Base-by-base conservation (phyloP, 2,329 filamentous ascomycete genomes). In the Ophioceras dolichostomum region DNA sequence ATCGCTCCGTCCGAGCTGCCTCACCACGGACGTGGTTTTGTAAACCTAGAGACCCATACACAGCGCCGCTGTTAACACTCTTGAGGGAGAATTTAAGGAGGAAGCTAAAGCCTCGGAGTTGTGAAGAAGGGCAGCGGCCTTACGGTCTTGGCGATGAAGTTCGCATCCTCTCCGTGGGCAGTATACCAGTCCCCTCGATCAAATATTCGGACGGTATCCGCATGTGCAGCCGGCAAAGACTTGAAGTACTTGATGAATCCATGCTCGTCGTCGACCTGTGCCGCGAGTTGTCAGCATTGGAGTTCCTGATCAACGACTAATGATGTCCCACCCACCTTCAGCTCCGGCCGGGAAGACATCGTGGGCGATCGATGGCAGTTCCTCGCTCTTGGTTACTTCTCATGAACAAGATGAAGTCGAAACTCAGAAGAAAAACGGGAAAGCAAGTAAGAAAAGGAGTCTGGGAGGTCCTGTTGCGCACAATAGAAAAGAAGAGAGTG, bases 211-310 rank as follows among this genome's bases (percentile, higher is more conserved):
- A 98, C 71, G 0, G 85, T 88, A 38, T 83, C 81, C 28, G 77
- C 71, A 48, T 77, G 75, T 37, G 77, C 76, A 12, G 66, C 51
- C 5, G 86, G 77, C 3, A 98, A 70, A n/a, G 79, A 81, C 49
- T 89, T 89, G 68, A 93, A 98, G 64, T 87, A 94, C 49, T 81
- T 85, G 63, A 96, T 95, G 68, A 98, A 98, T 47, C 89, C 87
- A 53, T 81, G 79, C 66, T 98, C 91, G 55, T 98, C 91, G 53
- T 98, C 93, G 55, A 96, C 85, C 83, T 88, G 36, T 34, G 4
- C 5, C n/a, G n/a, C n/a, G n/a, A n/a, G n/a, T n/a, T n/a, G n/a
- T n/a, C n/a, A n/a, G n/a, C n/a, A n/a, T n/a, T n/a, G n/a, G n/a
- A n/a, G n/a, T n/a, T n/a, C n/a, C n/a, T n/a, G n/a, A n/a, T n/a